Base-by-base conservation (phyloP, 495 filamentous ascomycete genomes). In the Neurospora sp. region DNA sequence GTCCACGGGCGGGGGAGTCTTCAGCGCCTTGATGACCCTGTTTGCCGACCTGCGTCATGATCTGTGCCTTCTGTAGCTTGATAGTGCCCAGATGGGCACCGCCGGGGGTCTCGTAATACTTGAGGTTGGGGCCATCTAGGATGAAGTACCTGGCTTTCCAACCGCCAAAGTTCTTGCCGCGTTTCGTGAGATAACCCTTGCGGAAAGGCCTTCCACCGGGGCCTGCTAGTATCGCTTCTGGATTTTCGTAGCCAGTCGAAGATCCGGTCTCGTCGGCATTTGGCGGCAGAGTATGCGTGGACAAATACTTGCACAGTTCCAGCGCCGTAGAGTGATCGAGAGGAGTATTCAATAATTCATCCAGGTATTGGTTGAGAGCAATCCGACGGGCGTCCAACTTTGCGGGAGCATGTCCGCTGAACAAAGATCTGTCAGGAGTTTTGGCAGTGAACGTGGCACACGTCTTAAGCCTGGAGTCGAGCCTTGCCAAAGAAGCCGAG, bases 161-260 rank as follows among this genome's bases (percentile, higher is more conserved):
- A n/a, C 96, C 96, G 35, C 96, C 96, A 81, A 98, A 98, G 75
- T 97, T 98, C 84, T 99, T 99, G 37, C 96, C 96, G 71, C 92
- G 86, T 82, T 99, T 99, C 8, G 96, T 98, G 39, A 99, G 84
- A 84, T 98, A 98, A 18, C 96, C 96, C 78, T 90, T 94, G 77
- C 94, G 95, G 74, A 89, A 85, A 1, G 91, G 89, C 71, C 89
- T 89, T 3, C 89, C 89, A 73, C 91, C 87, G 9, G 88, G 84
- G 0, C 89, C 88, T 37, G 78, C 80, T 69, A 81, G 84, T 42
- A 81, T 78, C 4, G 78, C 75, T 79, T 81, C 70, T 12, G 69
- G 61, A 74, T 77, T 78, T 31, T 78, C 76, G 31, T 85, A 78
- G 39, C 82, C 81, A 4, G 82, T 77, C 38, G 82, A 82, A 31